Evolutionary conservation across 2,329 filamentous ascomycete species (phyloP).

Genomic region (Phaeosphaeriaceae sp.): DNA sequence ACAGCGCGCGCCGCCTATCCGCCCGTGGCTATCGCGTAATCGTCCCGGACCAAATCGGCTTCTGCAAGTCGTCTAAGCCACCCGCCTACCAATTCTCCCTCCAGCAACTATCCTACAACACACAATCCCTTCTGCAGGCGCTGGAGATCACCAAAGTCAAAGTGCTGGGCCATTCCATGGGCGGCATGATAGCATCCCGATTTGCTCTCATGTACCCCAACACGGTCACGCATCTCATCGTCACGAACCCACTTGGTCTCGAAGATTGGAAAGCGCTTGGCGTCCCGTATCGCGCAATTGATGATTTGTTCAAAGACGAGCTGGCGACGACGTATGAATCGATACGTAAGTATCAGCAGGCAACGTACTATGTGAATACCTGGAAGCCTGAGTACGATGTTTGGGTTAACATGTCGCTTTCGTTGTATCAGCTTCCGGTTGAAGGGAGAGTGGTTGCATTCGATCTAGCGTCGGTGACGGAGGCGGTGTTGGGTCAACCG

Average conservation of each 20-base stretch:
- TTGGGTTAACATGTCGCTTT: slow-evolving; percentile 63
- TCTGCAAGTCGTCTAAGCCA: slow-evolving; percentile 64
- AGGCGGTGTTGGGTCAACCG: slow-evolving; percentile 62
- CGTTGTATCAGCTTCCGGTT: slow-evolving; percentile 57
- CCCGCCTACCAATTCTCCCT: slow-evolving; percentile 60
- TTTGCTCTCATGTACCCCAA: slow-evolving; percentile 60
- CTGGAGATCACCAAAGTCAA: slow-evolving; percentile 54
- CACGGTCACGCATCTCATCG: slow-evolving; percentile 52
- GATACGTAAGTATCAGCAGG: slow-evolving; percentile 36
- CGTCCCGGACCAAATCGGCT: slow-evolving; percentile 62
- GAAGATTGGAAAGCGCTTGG: slow-evolving; percentile 57
- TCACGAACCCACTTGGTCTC: slow-evolving; percentile 61
- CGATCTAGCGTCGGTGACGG: slow-evolving; percentile 60
- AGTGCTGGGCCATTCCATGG: slow-evolving; percentile 62
- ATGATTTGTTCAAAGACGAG: slow-evolving; percentile 25
- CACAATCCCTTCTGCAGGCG: slow-evolving; percentile 54
- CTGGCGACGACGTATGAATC: slow-evolving; percentile 30
- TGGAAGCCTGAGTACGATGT: slow-evolving; percentile 60
- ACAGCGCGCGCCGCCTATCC: slow-evolving; percentile 54
- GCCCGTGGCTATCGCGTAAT: slow-evolving; percentile 59
- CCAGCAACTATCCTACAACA: slow-evolving; percentile 60
- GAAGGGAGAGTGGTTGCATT: slow-evolving; percentile 51
- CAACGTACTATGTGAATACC: slow-evolving; percentile 40
- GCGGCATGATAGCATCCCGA: slow-evolving; percentile 61
- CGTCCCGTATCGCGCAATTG: slow-evolving; percentile 31